Percentiles rank a stretch among this genome's conserved stretches.
phyloP scores from a whole-genome alignment of 2,329 filamentous ascomycete species.

The Didymella lethalis region DNA sequence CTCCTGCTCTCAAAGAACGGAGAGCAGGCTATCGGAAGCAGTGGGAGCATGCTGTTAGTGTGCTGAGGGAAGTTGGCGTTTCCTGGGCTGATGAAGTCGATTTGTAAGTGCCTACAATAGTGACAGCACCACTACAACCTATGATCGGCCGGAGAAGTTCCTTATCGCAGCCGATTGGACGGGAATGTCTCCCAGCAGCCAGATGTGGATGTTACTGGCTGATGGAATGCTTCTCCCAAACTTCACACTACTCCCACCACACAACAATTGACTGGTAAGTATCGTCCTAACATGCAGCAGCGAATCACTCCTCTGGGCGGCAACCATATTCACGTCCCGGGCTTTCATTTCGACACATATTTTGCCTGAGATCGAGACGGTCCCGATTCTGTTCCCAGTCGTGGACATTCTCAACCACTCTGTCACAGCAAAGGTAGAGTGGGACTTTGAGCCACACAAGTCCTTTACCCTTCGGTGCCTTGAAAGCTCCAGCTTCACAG shows the following conservation, averaged over 20 bases:
- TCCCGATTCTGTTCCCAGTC: slow-evolving; percentile 58
- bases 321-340: slow-evolving; percentile 61
- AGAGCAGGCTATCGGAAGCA: slow-evolving; percentile 32
- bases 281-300: slow-evolving; percentile 44
- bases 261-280: neutral
- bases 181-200: neutral
- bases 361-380: slow-evolving; percentile 38
- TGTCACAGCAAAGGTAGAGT: slow-evolving; percentile 56
- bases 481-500: slow-evolving; percentile 43
- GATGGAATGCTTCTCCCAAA: neutral
- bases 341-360: slow-evolving; percentile 57
- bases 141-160: neutral
- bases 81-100: slow-evolving; percentile 27
- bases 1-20: slow-evolving; percentile 35
- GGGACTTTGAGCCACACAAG: slow-evolving; percentile 48
- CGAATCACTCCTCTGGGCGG: slow-evolving; percentile 60
- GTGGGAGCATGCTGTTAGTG: slow-evolving; percentile 34
- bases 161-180: neutral
- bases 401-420: slow-evolving; percentile 61
- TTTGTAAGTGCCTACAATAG: slow-evolving; percentile 34
- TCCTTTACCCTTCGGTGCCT: slow-evolving; percentile 52
- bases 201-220: neutral
- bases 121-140: neutral
- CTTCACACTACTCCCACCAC: neutral
- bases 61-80: slow-evolving; percentile 30